Conservation (phyloP, 2,329 filamentous ascomycete genomes). For the Diaporthe sp. region DNA sequence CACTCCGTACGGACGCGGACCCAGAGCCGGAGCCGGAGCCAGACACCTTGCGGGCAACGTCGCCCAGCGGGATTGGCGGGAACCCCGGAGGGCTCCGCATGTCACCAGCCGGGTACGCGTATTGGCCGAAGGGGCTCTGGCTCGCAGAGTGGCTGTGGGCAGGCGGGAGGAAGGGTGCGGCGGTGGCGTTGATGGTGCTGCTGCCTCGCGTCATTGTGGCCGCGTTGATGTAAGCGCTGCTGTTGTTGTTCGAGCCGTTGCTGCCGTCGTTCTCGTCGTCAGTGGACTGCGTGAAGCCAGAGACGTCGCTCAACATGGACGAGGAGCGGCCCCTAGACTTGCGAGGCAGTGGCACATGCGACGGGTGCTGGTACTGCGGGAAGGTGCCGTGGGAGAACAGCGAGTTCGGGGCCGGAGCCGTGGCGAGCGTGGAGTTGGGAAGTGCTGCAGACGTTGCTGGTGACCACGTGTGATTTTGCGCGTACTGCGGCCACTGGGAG, state of each 20-base stretch:
- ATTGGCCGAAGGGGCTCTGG: constrained; percentile 38
- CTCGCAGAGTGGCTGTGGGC: constrained; percentile 38
- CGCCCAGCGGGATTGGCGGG: constrained; percentile 39
- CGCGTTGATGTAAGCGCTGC: constrained; percentile 39
- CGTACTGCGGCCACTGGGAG: constrained; percentile 41
- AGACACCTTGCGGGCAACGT: constrained; percentile 43
- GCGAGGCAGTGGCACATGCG: constrained; percentile 51
- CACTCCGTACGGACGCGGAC: constrained; percentile 52
- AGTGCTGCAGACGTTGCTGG: constrained; percentile 36
- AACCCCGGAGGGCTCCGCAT: constrained; percentile 38
- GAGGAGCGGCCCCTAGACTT: constrained; percentile 72
- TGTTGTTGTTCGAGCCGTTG: constrained; percentile 42
- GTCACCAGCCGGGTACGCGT: constrained; percentile 37
- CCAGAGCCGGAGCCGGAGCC: constrained; percentile 45
- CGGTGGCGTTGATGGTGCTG: constrained; percentile 45
- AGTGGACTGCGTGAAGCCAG: constrained; percentile 76
- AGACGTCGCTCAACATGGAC: constrained; percentile 77
- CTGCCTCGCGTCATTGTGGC: constrained; percentile 27
- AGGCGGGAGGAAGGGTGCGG: constrained; percentile 44
- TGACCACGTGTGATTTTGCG: constrained; percentile 40
- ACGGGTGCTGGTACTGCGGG: constrained; percentile 53
- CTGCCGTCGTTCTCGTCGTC: constrained; percentile 61
- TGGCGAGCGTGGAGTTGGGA: constrained; percentile 42
- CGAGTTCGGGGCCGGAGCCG: constrained; percentile 50
- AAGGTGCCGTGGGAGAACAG: constrained; percentile 52